Percentiles rank a stretch among this genome's conserved stretches.
These are phyloP conservation scores for Oryza punctata DNA, from an alignment of 176 grass and related monocot species.

Conservation along the genomic window DNA sequence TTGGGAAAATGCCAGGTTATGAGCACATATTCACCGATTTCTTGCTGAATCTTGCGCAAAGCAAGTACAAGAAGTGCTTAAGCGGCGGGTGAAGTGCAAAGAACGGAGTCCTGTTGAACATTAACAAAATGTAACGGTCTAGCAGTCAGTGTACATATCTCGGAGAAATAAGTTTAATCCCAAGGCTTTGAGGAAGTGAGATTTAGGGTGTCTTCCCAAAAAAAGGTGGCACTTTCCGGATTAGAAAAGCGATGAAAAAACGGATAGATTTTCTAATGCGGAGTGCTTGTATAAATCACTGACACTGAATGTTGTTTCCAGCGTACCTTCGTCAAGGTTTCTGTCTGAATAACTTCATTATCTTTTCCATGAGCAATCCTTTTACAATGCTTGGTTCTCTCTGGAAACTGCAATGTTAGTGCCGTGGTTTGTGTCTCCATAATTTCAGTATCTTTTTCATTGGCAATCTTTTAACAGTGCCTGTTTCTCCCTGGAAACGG, in stretches of 20 bases:
- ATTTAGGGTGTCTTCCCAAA: neutral
- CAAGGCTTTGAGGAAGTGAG: constrained; percentile 31
- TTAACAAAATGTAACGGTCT: neutral
- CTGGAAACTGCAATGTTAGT: neutral
- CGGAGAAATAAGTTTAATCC: constrained; percentile 13
- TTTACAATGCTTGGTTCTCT: neutral
- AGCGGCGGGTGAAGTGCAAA: constrained; percentile 25
- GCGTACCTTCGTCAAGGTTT: constrained; percentile 5
- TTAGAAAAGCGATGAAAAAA: neutral
- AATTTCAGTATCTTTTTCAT: neutral
- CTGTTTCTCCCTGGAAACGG: neutral
- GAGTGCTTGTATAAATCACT: constrained; percentile 18
- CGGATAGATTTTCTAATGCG: constrained; percentile 8
- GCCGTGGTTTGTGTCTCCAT: neutral
- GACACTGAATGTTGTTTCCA: neutral
- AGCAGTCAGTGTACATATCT: constrained; percentile 34
- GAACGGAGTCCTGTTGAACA: neutral
- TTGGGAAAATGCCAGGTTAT: constrained; percentile 90
- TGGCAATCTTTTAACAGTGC: neutral
- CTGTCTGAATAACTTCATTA: neutral
- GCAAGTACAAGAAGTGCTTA: constrained; percentile 63
- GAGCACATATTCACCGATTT: constrained; percentile 81
- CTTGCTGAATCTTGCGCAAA: constrained; percentile 56
- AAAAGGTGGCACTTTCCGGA: constrained; percentile 17
- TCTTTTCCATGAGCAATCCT: neutral